phyloP scores from a whole-genome alignment of 2,329 filamentous ascomycete species.

The Claviceps africana region DNA sequence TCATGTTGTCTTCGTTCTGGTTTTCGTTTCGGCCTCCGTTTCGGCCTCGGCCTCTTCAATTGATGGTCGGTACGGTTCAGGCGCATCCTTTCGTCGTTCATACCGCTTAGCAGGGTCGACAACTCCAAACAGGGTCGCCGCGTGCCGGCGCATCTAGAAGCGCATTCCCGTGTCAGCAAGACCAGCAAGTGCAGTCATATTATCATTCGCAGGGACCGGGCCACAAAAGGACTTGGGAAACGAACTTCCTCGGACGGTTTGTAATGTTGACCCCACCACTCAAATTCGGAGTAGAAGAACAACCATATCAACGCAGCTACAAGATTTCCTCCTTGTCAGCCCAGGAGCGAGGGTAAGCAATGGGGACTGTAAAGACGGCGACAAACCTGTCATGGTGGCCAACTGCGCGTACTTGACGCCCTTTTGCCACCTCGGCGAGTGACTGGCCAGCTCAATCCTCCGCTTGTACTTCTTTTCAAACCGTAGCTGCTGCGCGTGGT shows the following conservation, averaged over 20 bases:
- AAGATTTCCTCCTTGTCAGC: neutral
- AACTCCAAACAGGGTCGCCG: conserved; percentile 25
- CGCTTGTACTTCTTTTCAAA: conserved; percentile 70
- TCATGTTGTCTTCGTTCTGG: conserved; percentile 2
- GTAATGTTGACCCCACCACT: conserved; percentile 29
- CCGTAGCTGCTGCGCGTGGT: conserved; percentile 58
- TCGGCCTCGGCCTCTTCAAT: conserved; percentile 15
- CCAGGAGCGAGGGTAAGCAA: neutral
- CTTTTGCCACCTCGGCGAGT: conserved; percentile 51
- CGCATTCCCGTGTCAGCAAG: neutral
- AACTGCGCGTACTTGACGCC: conserved; percentile 51
- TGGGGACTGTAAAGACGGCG: conserved; percentile 34
- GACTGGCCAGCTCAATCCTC: conserved; percentile 46
- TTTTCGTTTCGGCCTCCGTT: conserved; percentile 10
- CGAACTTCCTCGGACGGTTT: conserved; percentile 28
- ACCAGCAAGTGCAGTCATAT: neutral
- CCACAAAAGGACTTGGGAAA: neutral
- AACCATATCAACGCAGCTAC: conserved; percentile 24
- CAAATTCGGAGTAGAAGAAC: conserved; percentile 29
- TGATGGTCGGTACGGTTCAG: conserved; percentile 14
- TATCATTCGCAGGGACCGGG: neutral
- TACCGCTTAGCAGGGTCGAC: conserved; percentile 28
- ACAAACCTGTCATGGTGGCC: conserved; percentile 40
- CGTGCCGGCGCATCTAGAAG: conserved; percentile 22
- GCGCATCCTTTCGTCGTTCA: conserved; percentile 26